A percentile compares a stretch with the other conserved stretches of the same genome.
phyloP scores from a whole-genome alignment of 1,284 basidiomycete species.

The Cutaneotrichosporon spelunceum region DNA sequence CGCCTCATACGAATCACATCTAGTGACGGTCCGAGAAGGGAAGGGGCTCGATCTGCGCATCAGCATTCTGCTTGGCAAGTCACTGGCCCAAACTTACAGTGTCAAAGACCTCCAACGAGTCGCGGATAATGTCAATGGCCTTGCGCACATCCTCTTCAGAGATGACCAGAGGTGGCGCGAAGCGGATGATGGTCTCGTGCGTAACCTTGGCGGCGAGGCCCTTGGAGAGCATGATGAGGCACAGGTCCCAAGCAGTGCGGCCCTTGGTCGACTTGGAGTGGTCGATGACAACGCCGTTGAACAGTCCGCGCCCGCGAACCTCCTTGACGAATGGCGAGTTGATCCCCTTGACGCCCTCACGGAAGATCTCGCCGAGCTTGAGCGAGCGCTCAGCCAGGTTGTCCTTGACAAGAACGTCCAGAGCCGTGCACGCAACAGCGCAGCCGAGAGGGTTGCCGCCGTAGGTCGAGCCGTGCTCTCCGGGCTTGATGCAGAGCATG shows the following conservation, averaged over 20 bases:
- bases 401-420: slow-evolving; percentile 84
- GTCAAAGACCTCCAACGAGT: slow-evolving; percentile 74
- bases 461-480: slow-evolving; percentile 96
- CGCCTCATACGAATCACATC: background rate
- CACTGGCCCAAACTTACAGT: background rate
- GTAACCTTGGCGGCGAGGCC: slow-evolving; percentile 85
- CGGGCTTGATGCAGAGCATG: slow-evolving; percentile 94
- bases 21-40: slow-evolving; percentile 48
- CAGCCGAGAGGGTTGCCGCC: slow-evolving; percentile 94
- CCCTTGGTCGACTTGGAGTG: slow-evolving; percentile 71
- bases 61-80: background rate
- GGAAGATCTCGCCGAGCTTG: slow-evolving; percentile 76
- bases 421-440: slow-evolving; percentile 86
- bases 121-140: slow-evolving; percentile 58
- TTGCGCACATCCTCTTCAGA: slow-evolving; percentile 74
- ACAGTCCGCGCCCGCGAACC: slow-evolving; percentile 79
- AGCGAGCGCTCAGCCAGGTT: slow-evolving; percentile 74
- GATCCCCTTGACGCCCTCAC: slow-evolving; percentile 62
- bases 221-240: slow-evolving; percentile 83
- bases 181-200: slow-evolving; percentile 69
- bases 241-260: slow-evolving; percentile 92
- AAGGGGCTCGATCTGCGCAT: slow-evolving; percentile 58
- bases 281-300: slow-evolving; percentile 94
- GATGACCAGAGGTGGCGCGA: slow-evolving; percentile 93
- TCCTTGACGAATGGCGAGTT: slow-evolving; percentile 66